Base-by-base conservation (phyloP, 2,329 filamentous ascomycete genomes). In the Aspergillus intermedius region DNA sequence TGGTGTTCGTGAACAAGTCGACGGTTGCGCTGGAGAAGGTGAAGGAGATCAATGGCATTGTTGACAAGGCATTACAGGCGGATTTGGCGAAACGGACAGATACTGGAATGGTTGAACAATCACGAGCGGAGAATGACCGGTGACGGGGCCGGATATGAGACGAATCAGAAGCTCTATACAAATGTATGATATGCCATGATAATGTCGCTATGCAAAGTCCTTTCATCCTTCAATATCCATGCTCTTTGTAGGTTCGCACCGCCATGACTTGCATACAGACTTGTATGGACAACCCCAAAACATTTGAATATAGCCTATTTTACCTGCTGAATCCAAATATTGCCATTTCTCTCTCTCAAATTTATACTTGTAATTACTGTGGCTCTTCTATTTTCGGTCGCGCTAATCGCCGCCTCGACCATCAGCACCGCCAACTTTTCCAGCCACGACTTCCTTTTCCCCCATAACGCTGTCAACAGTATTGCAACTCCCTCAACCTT, bases 111-210 rank as follows among this genome's bases (percentile, higher is more conserved):
- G 88, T 87, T 39, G 89, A 89, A 34, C 88, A 95, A 73, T 80
- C 88, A 55, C 88, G 87, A 48, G 82, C 84, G 21, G 88, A 95
- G 62, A 97, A 97, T 69, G 88, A 86, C 60, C 83, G 89, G 72
- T 84, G 77, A 78, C 58, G 9, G 34, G 7, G 6, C 13, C 13
- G 34, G 15, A 17, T 17, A 35, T 35, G 13, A 17, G 34, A 17
- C n/a, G 6, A 35, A 35, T 7, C 15, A n/a, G 7, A n/a, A n/a
- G 34, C 5, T 13, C 2, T 17, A 37, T 17, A n/a, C 34, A 37
- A 37, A 19, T n/a, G 34, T 37, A 37, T 37, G 34, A 37, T 15
- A 37, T 37, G 34, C 9, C 25, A 30, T 10, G 25, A 30, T 30
- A 30, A 30, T 30, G 25, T 30, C 4, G 9, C 25, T 30, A 30